Percentiles rank a stretch among this genome's conserved stretches.
These are phyloP conservation scores for Aureoboletus auriporus DNA, from an alignment of 768 basidiomycete genomes.

Conservation along the genomic window DNA sequence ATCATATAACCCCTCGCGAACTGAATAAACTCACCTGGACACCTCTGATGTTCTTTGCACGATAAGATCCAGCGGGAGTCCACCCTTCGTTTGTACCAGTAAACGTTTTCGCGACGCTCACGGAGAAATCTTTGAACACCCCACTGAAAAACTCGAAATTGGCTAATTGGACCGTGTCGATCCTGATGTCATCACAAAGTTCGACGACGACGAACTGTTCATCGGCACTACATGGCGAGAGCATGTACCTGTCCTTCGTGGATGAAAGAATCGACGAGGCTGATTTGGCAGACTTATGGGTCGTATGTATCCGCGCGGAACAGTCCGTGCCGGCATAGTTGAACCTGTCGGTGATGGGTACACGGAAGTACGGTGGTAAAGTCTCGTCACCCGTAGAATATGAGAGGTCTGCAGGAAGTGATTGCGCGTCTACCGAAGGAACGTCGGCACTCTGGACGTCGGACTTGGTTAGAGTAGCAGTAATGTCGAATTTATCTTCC, in stretches of 20 bases:
- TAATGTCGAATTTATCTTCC: constrained; percentile 4
- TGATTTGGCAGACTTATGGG: constrained; percentile 80
- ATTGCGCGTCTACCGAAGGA: constrained; percentile 4
- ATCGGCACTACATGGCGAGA: constrained; percentile 73
- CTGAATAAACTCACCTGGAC: constrained; percentile 65
- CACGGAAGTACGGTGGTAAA: constrained; percentile 59
- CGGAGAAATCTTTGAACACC: constrained; percentile 87
- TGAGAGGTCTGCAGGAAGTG: constrained; percentile 13
- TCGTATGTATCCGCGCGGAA: constrained; percentile 84
- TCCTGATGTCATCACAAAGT: constrained; percentile 94
- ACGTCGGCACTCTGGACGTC: constrained; percentile 3
- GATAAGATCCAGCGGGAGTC: constrained; percentile 71
- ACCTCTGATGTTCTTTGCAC: constrained; percentile 86
- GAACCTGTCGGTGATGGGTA: constrained; percentile 82
- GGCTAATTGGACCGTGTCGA: constrained; percentile 93
- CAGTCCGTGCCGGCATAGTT: constrained; percentile 95
- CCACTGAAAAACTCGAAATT: constrained; percentile 99
- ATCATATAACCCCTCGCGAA: background rate
- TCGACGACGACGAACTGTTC: constrained; percentile 87
- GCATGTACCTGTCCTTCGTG: constrained; percentile 95
- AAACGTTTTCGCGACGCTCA: constrained; percentile 84
- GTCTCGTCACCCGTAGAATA: constrained; percentile 15
- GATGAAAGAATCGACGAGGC: constrained; percentile 79
- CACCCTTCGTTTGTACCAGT: constrained; percentile 58
- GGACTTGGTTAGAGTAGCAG: background rate